phyloP scores from a whole-genome alignment of 441 rosid genomes.

The Capsella rubella region DNA sequence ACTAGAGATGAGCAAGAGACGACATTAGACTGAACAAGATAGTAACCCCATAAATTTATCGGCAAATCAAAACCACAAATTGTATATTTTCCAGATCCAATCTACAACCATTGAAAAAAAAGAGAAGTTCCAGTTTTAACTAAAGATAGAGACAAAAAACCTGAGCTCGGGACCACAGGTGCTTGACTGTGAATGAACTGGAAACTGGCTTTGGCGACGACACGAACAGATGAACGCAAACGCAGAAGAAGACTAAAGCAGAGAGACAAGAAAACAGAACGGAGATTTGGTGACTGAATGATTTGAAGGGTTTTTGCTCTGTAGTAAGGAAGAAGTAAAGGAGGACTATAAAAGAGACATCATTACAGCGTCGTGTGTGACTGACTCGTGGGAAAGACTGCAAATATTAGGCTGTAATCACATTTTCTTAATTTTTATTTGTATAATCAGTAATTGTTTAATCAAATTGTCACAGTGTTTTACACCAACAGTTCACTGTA shows the following conservation, averaged over 20 bases:
- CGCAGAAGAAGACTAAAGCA: slow-evolving; percentile 28
- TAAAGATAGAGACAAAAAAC: slow-evolving; percentile 33
- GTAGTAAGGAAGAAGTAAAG: slow-evolving; percentile 61
- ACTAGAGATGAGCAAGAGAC: too few relatives aligned
- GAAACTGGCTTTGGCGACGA: slow-evolving; percentile 1
- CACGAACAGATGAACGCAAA: too few relatives aligned
- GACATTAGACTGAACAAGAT: background rate
- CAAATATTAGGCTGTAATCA: slow-evolving; percentile 34
- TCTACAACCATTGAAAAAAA: slow-evolving; percentile 25
- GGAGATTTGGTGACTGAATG: slow-evolving; percentile 30
- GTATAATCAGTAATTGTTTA: background rate
- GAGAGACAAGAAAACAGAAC: slow-evolving; percentile 33
- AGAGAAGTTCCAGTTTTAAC: slow-evolving; percentile 20
- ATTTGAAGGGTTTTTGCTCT: slow-evolving; percentile 21
- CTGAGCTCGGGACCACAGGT: background rate
- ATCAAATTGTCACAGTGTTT: slow-evolving; percentile 1
- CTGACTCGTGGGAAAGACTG: slow-evolving; percentile 22
- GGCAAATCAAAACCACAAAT: slow-evolving; percentile 9
- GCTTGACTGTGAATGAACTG: slow-evolving; percentile 40
- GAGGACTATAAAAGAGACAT: slow-evolving; percentile 34
- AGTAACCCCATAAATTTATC: background rate
- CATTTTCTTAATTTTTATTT: slow-evolving; percentile 18
- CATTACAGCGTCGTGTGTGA: slow-evolving; percentile 36
- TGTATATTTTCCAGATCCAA: slow-evolving; percentile 50
- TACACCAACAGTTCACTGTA: slow-evolving; percentile 23